These are phyloP conservation scores for Eimeria necatrix DNA, from an alignment of 169 alveolate genomes.

Conservation along the genomic window DNA sequence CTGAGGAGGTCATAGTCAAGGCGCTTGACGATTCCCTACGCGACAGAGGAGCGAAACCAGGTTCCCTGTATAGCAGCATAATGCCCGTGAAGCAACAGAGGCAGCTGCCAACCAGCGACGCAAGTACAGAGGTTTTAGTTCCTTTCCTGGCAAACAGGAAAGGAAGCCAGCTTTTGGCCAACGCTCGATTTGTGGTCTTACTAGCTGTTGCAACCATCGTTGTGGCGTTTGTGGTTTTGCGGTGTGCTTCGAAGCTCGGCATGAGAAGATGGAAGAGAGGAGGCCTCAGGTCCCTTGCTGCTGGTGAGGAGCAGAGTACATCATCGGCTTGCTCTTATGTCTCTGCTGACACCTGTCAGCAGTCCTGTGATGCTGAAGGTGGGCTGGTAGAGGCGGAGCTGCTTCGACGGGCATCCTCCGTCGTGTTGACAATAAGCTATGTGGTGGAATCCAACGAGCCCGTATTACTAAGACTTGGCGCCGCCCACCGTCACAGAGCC, in stretches of 20 bases:
- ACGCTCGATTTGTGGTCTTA: no score
- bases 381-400: not conserved
- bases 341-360: not conserved
- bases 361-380: not conserved
- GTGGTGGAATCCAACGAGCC: not conserved
- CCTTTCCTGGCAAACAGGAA: no score
- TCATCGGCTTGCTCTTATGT: not conserved
- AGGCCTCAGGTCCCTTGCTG: not conserved
- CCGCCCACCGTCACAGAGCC: not conserved
- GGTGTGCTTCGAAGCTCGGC: slow-evolving; percentile 10
- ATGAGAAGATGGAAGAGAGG: not conserved
- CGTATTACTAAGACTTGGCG: not conserved
- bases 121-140: no score
- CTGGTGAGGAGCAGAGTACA: no score
- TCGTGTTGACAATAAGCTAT: not conserved
- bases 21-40: no score
- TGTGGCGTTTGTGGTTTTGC: not conserved
- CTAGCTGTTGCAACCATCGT: not conserved
- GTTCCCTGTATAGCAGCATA: no score
- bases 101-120: no score
- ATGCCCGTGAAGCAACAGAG: no score
- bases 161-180: no score
- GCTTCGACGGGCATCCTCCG: not conserved
- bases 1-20: no score
- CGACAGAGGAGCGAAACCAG: no score